Conservation (phyloP, 805 yeast species). For the Danielia reshetovae region DNA sequence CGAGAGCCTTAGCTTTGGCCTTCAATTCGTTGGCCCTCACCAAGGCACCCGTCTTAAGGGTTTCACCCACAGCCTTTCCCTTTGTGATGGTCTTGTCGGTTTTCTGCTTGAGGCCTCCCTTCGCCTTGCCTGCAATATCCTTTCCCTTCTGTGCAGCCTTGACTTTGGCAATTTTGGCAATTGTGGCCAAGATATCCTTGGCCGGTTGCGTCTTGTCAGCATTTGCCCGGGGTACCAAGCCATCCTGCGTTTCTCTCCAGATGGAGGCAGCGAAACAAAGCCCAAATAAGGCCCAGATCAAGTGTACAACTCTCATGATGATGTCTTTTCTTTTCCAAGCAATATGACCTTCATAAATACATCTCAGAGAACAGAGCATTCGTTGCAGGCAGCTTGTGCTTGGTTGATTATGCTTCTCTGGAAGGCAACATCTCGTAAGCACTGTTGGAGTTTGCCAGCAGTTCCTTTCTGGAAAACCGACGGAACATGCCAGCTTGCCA, state of each 20-base stretch:
- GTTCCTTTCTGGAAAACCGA: not conserved
- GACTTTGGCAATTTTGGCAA: not conserved
- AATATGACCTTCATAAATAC: no score
- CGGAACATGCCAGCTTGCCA: not conserved
- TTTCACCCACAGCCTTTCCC: no score
- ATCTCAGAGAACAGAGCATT: no score
- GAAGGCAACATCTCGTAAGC: conserved; percentile 3
- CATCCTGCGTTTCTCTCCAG: not conserved
- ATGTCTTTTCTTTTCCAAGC: not conserved
- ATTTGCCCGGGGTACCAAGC: not conserved
- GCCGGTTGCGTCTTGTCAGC: not conserved
- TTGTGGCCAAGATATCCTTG: not conserved
- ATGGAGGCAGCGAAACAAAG: not conserved
- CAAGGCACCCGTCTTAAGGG: not conserved
- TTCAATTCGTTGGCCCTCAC: no score
- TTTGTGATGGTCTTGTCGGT: no score
- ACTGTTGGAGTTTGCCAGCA: not conserved
- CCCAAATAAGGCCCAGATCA: not conserved
- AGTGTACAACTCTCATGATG: not conserved
- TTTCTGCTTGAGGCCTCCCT: no score
- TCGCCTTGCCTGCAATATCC: no score
- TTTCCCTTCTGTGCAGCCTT: no score
- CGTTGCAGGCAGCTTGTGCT: not conserved
- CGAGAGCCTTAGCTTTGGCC: no score
- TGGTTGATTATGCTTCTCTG: not conserved